phyloP scores from a whole-genome alignment of 2,329 filamentous ascomycete genomes.

The Chaetomium sp. region DNA sequence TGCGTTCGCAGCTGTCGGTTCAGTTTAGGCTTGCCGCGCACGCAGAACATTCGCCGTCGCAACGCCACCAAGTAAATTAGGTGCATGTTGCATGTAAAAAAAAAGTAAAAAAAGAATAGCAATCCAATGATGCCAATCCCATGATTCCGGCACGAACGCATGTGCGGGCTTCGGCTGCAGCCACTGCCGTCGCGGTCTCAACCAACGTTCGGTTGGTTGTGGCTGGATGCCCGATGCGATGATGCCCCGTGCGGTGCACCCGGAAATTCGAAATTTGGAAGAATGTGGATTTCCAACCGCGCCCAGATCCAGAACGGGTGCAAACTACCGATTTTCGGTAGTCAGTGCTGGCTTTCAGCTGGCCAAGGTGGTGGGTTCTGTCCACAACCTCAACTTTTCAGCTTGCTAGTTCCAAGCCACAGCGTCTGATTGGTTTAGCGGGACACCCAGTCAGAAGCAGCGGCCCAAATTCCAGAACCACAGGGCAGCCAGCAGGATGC shows the following conservation, averaged over 20 bases:
- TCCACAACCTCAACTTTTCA: slow-evolving; percentile 16
- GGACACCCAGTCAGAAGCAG: background rate
- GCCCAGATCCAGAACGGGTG: slow-evolving; percentile 1
- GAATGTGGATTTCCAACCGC: background rate
- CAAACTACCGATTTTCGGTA: background rate
- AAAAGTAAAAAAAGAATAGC: no score
- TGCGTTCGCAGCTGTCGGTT: slow-evolving; percentile 1
- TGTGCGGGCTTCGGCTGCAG: slow-evolving; percentile 1
- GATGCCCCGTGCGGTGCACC: background rate
- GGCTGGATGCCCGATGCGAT: background rate
- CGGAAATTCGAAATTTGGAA: slow-evolving; percentile 1
- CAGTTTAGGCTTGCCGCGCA: no score
- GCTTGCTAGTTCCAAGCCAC: slow-evolving; percentile 11
- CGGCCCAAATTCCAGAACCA: background rate
- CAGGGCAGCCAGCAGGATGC: background rate
- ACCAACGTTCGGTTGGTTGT: background rate
- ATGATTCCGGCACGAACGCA: background rate
- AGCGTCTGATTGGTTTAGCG: slow-evolving; percentile 16
- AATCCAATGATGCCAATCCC: background rate
- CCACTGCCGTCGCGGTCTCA: slow-evolving; percentile 8
- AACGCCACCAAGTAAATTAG: no score
- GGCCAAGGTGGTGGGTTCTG: slow-evolving; percentile 16
- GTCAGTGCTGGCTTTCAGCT: slow-evolving; percentile 22
- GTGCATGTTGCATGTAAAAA: no score
- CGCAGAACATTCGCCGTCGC: no score